phyloP scores from a whole-genome alignment of 2,329 filamentous ascomycete species.

The Torrubiella hemipterigena region DNA sequence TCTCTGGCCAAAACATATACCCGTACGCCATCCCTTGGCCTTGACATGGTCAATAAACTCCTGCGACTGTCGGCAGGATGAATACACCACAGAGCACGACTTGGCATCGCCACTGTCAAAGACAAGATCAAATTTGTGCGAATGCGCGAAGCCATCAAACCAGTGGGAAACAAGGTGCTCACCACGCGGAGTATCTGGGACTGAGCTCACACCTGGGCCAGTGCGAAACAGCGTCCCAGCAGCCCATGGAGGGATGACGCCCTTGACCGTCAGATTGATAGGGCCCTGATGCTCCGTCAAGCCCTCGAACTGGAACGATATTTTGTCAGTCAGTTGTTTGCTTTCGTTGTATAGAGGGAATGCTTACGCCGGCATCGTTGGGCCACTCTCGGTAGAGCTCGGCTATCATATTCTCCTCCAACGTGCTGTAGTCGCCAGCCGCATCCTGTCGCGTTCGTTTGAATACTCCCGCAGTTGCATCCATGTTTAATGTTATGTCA shows the following conservation, averaged over 20 bases:
- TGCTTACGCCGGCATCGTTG: constrained; percentile 23
- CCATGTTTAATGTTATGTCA: too few relatives aligned
- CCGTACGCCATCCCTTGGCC: constrained; percentile 41
- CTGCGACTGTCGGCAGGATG: constrained; percentile 58
- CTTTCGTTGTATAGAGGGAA: not conserved
- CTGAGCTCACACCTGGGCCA: constrained; percentile 53
- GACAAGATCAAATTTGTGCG: constrained; percentile 61
- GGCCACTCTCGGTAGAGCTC: constrained; percentile 20
- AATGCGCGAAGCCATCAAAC: constrained; percentile 68
- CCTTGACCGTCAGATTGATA: constrained; percentile 49
- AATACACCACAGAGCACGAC: constrained; percentile 45
- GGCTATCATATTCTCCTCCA: constrained; percentile 3
- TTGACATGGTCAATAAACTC: constrained; percentile 48
- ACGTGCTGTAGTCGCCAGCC: constrained; percentile 3
- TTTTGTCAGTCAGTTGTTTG: not conserved
- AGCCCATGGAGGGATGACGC: constrained; percentile 57
- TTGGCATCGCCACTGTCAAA: constrained; percentile 18
- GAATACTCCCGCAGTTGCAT: too few relatives aligned
- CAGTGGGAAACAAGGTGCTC: constrained; percentile 57
- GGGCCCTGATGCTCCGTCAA: constrained; percentile 54
- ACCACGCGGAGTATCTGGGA: constrained; percentile 46
- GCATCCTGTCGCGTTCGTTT: constrained; percentile 3
- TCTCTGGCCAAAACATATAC: constrained; percentile 57
- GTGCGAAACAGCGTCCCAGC: constrained; percentile 64
- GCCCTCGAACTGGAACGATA: constrained; percentile 46